Base-by-base conservation (phyloP, 129 eudicot genomes). In the Erigeron canadensis region DNA sequence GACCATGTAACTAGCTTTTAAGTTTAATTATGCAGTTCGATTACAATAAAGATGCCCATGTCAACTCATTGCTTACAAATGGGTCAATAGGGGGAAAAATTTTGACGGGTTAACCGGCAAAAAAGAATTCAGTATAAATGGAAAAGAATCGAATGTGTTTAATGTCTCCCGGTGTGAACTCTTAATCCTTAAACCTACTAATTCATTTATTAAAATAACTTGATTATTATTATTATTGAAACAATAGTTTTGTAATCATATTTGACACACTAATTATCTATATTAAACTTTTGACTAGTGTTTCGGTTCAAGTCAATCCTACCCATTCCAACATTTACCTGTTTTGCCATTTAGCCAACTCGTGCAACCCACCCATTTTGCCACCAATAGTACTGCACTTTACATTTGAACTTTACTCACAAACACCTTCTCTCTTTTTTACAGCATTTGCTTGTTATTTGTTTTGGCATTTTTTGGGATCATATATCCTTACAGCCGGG, bases 401-500 rank as follows among this genome's bases (percentile, higher is more conserved):
- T 55, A n/a, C n/a, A 7, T 47, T 42, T 28, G 55, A 4, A 72
- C 10, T 42, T 22, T 3, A 22, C 34, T 55, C 58, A 51, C 3
- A 9, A 18, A 62, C 64, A 17, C 10, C 22, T 34, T 39, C 37
- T 80, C 11, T 61, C 70, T 37, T 75, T 80, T 63, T 42, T 50
- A 44, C 91, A 89, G 96, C 69, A 69, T 85, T 65, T 68, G 65
- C 46, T 50, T 80, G 72, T 74, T 93, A 71, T 93, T 89, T 51
- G 6, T 65, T 64, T 81, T 87, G 88, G 81, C 87, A 6, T 87
- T 82, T 65, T 63, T 83, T 4, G 95, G 89, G 51, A 60, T 87
- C 74, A 17, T 93, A 43, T 82, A 81, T 81, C 98, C 95, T 1
- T 89, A 94, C 72, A 82, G 61, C 69, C 89, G 73, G 23, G 97